phyloP scores from a whole-genome alignment of 2,329 filamentous ascomycete species.

The Ophiostoma perfectum region DNA sequence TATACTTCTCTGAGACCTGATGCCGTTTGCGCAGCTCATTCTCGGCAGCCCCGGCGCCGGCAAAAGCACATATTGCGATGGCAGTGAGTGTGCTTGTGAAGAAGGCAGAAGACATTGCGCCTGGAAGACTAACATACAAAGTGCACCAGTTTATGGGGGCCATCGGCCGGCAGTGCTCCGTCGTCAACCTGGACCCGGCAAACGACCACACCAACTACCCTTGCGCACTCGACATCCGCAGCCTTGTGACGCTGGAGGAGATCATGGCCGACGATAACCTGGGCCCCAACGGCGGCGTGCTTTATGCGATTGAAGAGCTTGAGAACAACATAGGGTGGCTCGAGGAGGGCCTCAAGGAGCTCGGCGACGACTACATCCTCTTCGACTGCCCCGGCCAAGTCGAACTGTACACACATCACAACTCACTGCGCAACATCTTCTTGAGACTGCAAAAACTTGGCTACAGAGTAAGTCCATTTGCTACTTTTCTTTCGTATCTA shows the following conservation, averaged over 20 bases:
- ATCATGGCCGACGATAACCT: constrained; percentile 89
- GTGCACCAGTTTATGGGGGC: constrained; percentile 97
- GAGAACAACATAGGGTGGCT: constrained; percentile 94
- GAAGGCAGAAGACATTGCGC: neutral
- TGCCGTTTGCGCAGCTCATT: constrained; percentile 70
- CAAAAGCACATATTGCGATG: constrained; percentile 98
- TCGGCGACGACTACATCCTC: constrained; percentile 85
- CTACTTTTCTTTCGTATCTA: neutral
- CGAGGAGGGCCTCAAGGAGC: constrained; percentile 68
- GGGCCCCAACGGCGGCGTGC: constrained; percentile 84
- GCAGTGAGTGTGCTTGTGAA: constrained; percentile 49
- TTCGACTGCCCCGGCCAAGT: constrained; percentile 98
- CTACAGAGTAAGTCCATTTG: constrained; percentile 64
- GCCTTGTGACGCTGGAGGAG: constrained; percentile 83
- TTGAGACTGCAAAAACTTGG: constrained; percentile 83
- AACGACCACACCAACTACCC: constrained; percentile 90
- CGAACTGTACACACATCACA: constrained; percentile 94
- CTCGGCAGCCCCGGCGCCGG: constrained; percentile 92
- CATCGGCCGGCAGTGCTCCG: constrained; percentile 88
- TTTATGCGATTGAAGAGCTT: constrained; percentile 92
- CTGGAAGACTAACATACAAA: constrained; percentile 30
- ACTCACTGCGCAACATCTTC: constrained; percentile 85
- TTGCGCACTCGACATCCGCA: constrained; percentile 83
- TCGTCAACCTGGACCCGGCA: constrained; percentile 94
- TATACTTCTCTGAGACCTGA: constrained; percentile 30